Percentiles rank a stretch among this genome's conserved stretches.
phyloP scores from a whole-genome alignment of 495 filamentous ascomycete species.

The Viridothelium virens region DNA sequence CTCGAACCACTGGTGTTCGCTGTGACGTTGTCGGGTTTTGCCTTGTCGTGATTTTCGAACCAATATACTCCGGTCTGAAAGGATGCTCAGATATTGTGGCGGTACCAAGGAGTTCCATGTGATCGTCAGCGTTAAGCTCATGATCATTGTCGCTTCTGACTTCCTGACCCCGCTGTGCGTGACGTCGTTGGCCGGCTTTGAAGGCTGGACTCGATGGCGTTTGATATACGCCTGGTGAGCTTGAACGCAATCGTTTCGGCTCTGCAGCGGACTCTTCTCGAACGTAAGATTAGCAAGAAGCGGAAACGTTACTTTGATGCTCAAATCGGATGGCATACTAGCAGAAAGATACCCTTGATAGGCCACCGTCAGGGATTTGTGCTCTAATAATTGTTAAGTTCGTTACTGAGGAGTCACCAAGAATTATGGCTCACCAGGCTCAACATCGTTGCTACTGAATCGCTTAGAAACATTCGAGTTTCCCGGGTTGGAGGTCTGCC shows the following conservation, averaged over 20 bases:
- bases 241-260: background rate
- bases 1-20: constrained; percentile 49
- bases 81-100: background rate
- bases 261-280: background rate
- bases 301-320: background rate
- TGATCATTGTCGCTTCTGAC: background rate
- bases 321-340: background rate
- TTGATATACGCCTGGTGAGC: background rate
- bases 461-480: background rate
- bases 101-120: background rate
- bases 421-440: background rate
- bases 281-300: background rate
- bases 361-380: background rate
- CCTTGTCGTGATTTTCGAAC: background rate
- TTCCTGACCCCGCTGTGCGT: background rate
- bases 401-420: background rate
- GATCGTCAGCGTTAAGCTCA: background rate
- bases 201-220: constrained; percentile 34
- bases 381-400: background rate
- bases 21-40: constrained; percentile 19
- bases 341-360: background rate
- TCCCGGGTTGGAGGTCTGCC: background rate
- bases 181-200: constrained; percentile 30
- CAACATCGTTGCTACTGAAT: background rate
- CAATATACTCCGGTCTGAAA: background rate